Conservation (phyloP, 1,139 yeast genomes). For the Scheffersomyces titani region DNA sequence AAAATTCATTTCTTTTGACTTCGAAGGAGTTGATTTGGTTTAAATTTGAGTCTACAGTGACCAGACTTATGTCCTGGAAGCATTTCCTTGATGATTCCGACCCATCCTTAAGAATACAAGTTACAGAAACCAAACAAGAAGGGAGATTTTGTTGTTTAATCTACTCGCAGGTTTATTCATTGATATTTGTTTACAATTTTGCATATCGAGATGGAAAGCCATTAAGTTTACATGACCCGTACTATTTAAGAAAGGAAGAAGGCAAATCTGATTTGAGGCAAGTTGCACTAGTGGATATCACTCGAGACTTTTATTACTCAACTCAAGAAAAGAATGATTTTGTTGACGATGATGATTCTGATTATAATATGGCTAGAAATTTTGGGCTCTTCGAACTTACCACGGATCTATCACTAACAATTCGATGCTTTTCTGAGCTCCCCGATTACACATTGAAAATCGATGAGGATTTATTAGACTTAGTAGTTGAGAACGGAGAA, state of each 20-base stretch:
- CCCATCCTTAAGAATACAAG: conserved; percentile 49
- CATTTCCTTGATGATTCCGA: conserved; percentile 62
- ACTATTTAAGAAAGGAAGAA: conserved; percentile 15
- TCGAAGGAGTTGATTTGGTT: conserved; percentile 62
- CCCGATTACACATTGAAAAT: conserved; percentile 8
- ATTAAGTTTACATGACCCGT: conserved; percentile 42
- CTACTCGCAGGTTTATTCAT: conserved; percentile 43
- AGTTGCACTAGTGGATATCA: conserved; percentile 2
- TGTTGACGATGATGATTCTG: neutral
- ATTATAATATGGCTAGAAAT: neutral
- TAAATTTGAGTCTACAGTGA: conserved; percentile 23
- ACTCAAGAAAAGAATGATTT: conserved; percentile 6
- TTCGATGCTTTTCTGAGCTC: neutral
- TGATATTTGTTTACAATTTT: conserved; percentile 46
- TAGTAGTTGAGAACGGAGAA: neutral
- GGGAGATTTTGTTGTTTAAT: conserved; percentile 33
- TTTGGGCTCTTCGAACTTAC: neutral
- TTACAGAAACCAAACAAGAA: conserved; percentile 19
- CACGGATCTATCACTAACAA: neutral
- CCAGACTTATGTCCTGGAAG: conserved; percentile 65
- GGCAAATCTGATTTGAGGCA: conserved; percentile 15
- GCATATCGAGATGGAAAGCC: conserved; percentile 40
- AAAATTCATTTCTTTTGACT: conserved; percentile 50
- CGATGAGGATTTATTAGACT: conserved; percentile 1
- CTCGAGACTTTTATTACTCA: conserved; percentile 3